Evolutionary conservation across 805 yeast species (phyloP).

Genomic region (Monosporozyma solicola): DNA sequence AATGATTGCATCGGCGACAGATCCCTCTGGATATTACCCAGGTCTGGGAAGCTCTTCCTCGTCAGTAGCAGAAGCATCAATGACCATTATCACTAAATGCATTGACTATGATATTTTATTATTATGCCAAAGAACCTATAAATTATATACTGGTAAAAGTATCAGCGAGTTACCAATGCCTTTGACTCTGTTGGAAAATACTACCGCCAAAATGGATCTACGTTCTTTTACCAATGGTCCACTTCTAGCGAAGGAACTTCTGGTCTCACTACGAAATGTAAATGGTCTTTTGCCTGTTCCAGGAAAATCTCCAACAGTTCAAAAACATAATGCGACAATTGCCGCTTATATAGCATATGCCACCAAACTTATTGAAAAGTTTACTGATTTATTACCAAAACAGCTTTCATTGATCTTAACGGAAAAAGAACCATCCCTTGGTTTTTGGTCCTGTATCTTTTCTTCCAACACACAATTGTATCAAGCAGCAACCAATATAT

Average conservation of each 20-base stretch:
- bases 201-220: constrained; percentile 20
- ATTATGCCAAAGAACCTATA: constrained; percentile 34
- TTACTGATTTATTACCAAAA: constrained; percentile 33
- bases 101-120: constrained; percentile 40
- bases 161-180: constrained; percentile 26
- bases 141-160: constrained; percentile 26
- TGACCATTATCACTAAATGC: constrained; percentile 33
- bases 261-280: constrained; percentile 25
- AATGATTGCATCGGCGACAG: constrained; percentile 26
- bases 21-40: constrained; percentile 24
- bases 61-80: constrained; percentile 30
- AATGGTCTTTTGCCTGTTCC: constrained; percentile 26
- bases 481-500: constrained; percentile 60
- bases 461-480: constrained; percentile 50
- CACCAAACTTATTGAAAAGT: constrained; percentile 32
- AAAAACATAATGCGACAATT: constrained; percentile 23
- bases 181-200: constrained; percentile 24
- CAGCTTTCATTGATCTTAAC: constrained; percentile 34
- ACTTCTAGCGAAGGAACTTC: constrained; percentile 22
- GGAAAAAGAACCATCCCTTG: constrained; percentile 39
- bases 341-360: constrained; percentile 23
- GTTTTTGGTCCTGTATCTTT: constrained; percentile 68
- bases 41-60: constrained; percentile 23
- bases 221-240: constrained; percentile 28
- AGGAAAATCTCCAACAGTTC: constrained; percentile 11